These are phyloP conservation scores for Mycena belliarum DNA, from an alignment of 768 basidiomycete species.

Conservation along the genomic window DNA sequence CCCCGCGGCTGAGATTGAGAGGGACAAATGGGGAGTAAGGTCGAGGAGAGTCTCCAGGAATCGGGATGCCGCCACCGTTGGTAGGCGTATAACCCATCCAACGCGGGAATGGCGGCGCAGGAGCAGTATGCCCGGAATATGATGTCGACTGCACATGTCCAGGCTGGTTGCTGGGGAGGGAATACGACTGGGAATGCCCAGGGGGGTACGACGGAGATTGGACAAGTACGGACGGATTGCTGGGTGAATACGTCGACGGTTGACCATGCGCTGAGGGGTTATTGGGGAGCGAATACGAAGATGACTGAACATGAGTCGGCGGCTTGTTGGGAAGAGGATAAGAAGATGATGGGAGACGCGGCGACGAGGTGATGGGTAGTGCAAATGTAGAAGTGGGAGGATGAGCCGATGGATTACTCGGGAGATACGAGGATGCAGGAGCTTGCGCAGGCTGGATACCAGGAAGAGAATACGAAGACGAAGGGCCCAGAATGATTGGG, in stretches of 20 bases:
- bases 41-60: constrained; percentile 8
- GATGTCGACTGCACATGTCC: background rate
- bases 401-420: background rate
- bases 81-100: constrained; percentile 16
- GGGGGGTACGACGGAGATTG: no score
- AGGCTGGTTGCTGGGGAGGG: background rate
- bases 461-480: constrained; percentile 14
- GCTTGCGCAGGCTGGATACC: background rate
- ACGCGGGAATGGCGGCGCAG: constrained; percentile 1
- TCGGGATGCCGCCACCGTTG: background rate
- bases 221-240: background rate
- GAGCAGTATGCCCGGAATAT: no score
- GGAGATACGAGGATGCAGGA: background rate
- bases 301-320: background rate
- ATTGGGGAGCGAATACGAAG: background rate
- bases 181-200: background rate
- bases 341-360: background rate
- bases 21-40: constrained; percentile 15
- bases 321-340: no score
- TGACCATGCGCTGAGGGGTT: no score
- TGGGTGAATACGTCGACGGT: constrained; percentile 6
- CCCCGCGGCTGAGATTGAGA: constrained; percentile 1
- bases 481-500: constrained; percentile 12
- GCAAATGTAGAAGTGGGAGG: background rate
- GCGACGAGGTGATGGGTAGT: no score